phyloP scores from a whole-genome alignment of 2,329 filamentous ascomycete species.

The Exophiala sp. region DNA sequence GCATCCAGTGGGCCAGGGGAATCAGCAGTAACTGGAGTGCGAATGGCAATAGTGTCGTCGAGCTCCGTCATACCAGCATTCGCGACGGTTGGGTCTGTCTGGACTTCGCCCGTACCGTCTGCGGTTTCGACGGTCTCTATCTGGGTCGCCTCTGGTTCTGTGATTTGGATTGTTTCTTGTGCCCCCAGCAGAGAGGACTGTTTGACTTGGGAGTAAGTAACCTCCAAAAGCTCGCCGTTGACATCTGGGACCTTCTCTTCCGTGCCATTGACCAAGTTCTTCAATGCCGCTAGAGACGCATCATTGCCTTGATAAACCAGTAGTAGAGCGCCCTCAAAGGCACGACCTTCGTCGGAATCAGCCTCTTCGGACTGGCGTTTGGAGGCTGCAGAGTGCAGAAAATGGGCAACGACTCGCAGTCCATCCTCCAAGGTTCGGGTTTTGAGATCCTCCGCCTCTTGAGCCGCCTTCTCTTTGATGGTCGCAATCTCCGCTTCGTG shows the following conservation, averaged over 20 bases:
- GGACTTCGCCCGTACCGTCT: conserved; percentile 34
- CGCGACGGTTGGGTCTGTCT: conserved; percentile 55
- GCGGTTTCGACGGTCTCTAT: conserved; percentile 41
- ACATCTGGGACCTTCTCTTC: conserved; percentile 54
- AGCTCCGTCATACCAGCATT: conserved; percentile 58
- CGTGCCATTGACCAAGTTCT: conserved; percentile 56
- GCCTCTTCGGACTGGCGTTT: conserved; percentile 55
- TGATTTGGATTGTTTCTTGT: conserved; percentile 27
- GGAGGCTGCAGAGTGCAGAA: conserved; percentile 57
- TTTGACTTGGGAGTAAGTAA: conserved; percentile 53
- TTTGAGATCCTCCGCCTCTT: conserved; percentile 44
- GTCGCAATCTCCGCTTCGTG: conserved; percentile 53
- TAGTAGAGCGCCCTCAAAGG: conserved; percentile 58
- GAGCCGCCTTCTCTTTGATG: conserved; percentile 45
- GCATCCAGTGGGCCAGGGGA: conserved; percentile 17
- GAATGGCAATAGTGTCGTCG: conserved; percentile 51
- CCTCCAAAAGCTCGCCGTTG: conserved; percentile 48
- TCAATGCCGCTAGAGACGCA: conserved; percentile 52
- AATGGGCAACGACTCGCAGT: conserved; percentile 55
- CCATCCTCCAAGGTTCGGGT: conserved; percentile 49
- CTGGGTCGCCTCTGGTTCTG: conserved; percentile 38
- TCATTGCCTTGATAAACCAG: conserved; percentile 59
- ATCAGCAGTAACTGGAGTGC: conserved; percentile 47
- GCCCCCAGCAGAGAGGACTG: conserved; percentile 43
- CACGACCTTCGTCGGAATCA: conserved; percentile 52